Evolutionary conservation across 2,329 filamentous ascomycete species (phyloP), one percentile per base, ranked within the genome.

Genomic region (Xenosphaeropsis pyriputrescens): DNA sequence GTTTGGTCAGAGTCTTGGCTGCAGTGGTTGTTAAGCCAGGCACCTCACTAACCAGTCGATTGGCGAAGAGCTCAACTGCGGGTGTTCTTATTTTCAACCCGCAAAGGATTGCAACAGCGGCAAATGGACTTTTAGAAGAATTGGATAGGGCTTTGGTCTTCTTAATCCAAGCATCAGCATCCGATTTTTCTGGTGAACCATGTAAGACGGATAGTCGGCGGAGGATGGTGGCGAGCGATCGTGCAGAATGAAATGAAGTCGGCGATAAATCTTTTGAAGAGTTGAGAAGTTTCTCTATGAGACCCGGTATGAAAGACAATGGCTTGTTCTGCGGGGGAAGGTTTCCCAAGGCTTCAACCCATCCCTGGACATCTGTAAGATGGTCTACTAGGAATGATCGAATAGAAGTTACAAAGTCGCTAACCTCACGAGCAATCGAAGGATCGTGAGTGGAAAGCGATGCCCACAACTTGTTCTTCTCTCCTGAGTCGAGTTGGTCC

Each of bases 41-140:
- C n/a, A 75, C 48, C 42, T 79, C 72, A 45, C 73, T 77, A 22
- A 78, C 59, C 1, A 79, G 59, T 11, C 69, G 64, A 47, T 77
- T 78, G 50, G 8, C 22, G 22, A 26, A 26, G 22, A 26, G 8
- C 12, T 26, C 22, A 26, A 9, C 8, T 9, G 5, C 22, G 12
- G 22, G 22, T 3, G 22, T 26, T 26, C 22, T 26, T 26, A 26
- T 6, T 2, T 67, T 66, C 18, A 75, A 59, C 0, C 72, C 73
- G 1, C 57, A 49, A 2, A 78, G 48, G 2, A 74, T 53, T 0
- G 69, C 72, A 2, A 64, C 53, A 0, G 67, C 64, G 0, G 63
- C 57, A 0, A 77, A 55, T 0, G 63, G 57, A 1, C 68, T 69
- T 2, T 61, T 47, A 3, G 22, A 26, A 9, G 22, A 5, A 26